Evolutionary conservation across 2,329 filamentous ascomycete genomes (phyloP), one percentile per base, ranked within the genome.

Genomic region (Penicillium aurantiogriseum): DNA sequence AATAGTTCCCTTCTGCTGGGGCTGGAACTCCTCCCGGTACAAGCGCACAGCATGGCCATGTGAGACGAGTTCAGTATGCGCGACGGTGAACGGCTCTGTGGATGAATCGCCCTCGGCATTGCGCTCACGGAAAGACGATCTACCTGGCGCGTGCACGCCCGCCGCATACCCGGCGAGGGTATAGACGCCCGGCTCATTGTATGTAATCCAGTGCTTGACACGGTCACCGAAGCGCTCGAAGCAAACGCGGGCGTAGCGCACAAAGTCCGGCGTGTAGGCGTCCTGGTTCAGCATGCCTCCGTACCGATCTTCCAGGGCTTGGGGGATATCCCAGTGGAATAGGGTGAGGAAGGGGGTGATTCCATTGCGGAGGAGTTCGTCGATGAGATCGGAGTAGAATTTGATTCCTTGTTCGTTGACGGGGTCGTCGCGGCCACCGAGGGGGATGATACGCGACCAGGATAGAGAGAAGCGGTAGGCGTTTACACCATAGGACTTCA

Each of bases 151-250:
- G 69, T 91, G 91, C 60, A 86, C 79, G 21, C 90, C 90, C 29
- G 83, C 85, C 67, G 81, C 88, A 76, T 92, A 92, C 27, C 89
- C 90, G 48, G 92, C 82, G 62, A 92, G 87, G 31, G 87, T 84
- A 59, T 86, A 89, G 73, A 89, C 92, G 81, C 88, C 92, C 3
- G 90, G 90, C 78, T 93, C 90, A 72, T 92, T 92, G 77, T 91
- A 90, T 29, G 89, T 92, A 72, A 91, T 90, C 90, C 90, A 94
- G 76, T 89, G 82, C 79, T 90, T 89, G 69, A 90, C 89, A 72
- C 86, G 87, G 55, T 87, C 84, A 51, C 83, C 83, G 56, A 92
- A 81, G 3, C 84, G 82, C 74, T 87, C 82, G 77, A 91, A 93
- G 69, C 89, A 80, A 43, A 89, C 80, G 62, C 86, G 85, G n/a